Evolutionary conservation across 2,329 filamentous ascomycete genomes (phyloP).

Genomic region (Botrytis byssoidea): DNA sequence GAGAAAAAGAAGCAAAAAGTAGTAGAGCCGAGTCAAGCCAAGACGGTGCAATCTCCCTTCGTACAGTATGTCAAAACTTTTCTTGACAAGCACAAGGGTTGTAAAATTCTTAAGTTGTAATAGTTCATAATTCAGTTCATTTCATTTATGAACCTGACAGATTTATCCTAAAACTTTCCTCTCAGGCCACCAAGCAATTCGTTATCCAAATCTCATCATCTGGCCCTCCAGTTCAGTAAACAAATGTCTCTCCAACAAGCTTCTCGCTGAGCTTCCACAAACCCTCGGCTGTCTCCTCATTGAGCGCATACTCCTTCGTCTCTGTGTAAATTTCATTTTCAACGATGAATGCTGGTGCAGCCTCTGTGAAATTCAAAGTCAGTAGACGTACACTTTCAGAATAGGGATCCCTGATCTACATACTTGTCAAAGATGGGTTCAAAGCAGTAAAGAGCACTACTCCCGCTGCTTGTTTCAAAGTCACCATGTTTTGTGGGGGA

Average conservation of each 20-base stretch:
- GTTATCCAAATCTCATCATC: neutral
- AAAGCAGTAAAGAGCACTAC: slow-evolving; percentile 2
- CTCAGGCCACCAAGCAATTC: no score
- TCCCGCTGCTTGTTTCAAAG: neutral
- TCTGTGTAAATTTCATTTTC: neutral
- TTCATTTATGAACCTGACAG: no score
- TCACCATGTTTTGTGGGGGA: slow-evolving; percentile 2
- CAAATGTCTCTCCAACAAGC: slow-evolving; percentile 23
- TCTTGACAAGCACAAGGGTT: no score
- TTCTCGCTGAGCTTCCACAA: slow-evolving; percentile 24
- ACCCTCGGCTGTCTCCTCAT: slow-evolving; percentile 12
- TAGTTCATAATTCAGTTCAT: no score
- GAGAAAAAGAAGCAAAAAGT: no score
- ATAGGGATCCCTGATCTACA: neutral
- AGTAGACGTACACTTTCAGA: neutral
- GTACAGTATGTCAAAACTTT: no score
- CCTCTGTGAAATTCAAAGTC: neutral
- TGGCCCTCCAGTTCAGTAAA: neutral
- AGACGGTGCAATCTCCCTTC: no score
- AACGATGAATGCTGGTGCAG: neutral
- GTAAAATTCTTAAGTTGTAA: no score
- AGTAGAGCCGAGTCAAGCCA: no score
- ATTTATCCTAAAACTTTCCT: no score
- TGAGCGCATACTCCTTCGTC: neutral
- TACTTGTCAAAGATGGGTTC: neutral